Evolutionary conservation across 768 basidiomycete species (phyloP), one percentile per base, ranked within the genome.

Genomic region (Chlorophyllum brunneum): DNA sequence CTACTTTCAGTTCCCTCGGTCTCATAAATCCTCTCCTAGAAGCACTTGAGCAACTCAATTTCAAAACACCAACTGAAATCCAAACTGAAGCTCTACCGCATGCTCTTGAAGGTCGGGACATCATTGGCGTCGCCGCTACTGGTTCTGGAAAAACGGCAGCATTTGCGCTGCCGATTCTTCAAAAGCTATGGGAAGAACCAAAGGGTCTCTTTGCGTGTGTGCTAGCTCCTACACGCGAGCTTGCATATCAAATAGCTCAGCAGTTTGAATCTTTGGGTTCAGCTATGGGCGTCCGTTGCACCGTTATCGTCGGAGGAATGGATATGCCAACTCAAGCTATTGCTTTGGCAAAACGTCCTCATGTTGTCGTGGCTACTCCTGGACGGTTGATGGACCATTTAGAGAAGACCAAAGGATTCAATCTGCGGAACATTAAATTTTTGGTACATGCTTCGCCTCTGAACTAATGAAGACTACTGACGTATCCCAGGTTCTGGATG

Each of bases 121-220:
- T 99, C 59, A 98, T 99, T 54, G 97, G 97, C 16, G 88, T 99
- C n/a, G 97, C 97, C 27, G 86, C 92, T 58, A 99, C 97, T 8
- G 97, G 97, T 26, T 93, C 91, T 10, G 97, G 95, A 59, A 98
- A 99, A 75, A 98, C 97, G 0, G 95, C 94, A 13, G 95, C 97
- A 18, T 98, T 98, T 69, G 93, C 92, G 22, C 72, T 98, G 4
- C 97, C 97, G 2, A 95, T 99, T 54, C 72, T 99, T 30, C 97
- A 99, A 68, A 92, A 92, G 59, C 70, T 98, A 67, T 98, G 94
- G 94, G 89, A 94, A 43, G 89, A 95, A 26, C 97, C 97, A 40
- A 87, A 87, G 62, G 90, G 92, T 18, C 79, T 95, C 34, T 99
- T 94, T 65, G 93, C 93, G 11, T 88, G 92, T 62, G 84, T 98